phyloP scores from a whole-genome alignment of 768 basidiomycete genomes.

The Suillus discolor region DNA sequence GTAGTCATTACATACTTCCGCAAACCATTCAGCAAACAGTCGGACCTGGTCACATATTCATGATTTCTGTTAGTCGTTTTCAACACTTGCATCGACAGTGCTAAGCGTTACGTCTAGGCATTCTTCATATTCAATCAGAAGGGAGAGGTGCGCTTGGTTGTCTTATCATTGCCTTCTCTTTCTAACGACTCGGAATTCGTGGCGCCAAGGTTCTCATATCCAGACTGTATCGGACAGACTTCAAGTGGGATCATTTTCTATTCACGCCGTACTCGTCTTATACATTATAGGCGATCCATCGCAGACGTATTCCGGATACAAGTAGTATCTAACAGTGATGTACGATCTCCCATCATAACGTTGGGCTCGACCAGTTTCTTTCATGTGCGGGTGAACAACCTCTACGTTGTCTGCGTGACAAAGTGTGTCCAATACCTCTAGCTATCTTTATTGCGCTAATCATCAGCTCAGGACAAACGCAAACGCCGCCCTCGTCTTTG shows the following conservation, averaged over 20 bases:
- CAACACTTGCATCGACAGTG: background rate
- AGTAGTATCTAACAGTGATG: conserved; percentile 96
- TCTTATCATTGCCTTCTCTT: conserved; percentile 6
- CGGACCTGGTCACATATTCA: conserved; percentile 17
- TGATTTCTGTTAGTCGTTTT: conserved; percentile 49
- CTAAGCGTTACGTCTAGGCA: conserved; percentile 53
- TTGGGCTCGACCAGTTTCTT: conserved; percentile 99
- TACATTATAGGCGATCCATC: conserved; percentile 76
- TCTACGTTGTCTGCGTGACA: conserved; percentile 94
- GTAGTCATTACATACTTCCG: background rate
- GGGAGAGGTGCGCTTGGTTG: conserved; percentile 75
- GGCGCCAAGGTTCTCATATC: conserved; percentile 85
- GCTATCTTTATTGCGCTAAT: conserved; percentile 3
- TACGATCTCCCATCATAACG: conserved; percentile 96
- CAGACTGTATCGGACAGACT: conserved; percentile 91
- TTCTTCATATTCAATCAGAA: conserved; percentile 99
- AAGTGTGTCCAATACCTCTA: conserved; percentile 59
- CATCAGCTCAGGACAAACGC: conserved; percentile 77
- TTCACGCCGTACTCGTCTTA: conserved; percentile 11
- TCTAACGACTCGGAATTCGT: background rate
- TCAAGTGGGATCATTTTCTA: conserved; percentile 68
- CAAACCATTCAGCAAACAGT: background rate
- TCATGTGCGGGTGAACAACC: conserved; percentile 93
- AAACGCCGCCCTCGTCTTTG: conserved; percentile 96
- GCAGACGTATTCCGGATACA: conserved; percentile 99